Conservation (phyloP, 1,284 basidiomycete species). For the Moesziomyces parantarcticus region DNA sequence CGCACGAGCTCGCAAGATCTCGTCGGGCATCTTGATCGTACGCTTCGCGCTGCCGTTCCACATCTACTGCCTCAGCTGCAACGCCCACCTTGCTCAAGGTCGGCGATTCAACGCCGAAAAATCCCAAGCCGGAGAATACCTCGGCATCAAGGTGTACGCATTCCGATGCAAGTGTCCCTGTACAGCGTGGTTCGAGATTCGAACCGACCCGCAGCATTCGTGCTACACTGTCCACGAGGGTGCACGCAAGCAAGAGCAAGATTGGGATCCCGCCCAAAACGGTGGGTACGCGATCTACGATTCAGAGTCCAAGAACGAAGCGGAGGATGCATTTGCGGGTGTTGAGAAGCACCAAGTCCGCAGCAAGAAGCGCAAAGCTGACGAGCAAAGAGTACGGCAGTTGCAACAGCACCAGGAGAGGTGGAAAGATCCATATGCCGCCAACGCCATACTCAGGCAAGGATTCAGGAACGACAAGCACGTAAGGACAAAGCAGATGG, state of each 20-base stretch:
- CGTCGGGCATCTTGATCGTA: slow-evolving; percentile 86
- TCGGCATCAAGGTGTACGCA: slow-evolving; percentile 89
- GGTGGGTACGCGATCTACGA: slow-evolving; percentile 90
- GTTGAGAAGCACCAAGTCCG: slow-evolving; percentile 80
- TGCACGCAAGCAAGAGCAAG: slow-evolving; percentile 87
- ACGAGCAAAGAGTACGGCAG: slow-evolving; percentile 80
- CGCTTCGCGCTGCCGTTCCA: slow-evolving; percentile 87
- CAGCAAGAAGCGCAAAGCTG: slow-evolving; percentile 76
- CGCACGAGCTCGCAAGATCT: slow-evolving; percentile 88
- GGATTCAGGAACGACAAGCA: slow-evolving; percentile 87
- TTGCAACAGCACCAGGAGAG: slow-evolving; percentile 78
- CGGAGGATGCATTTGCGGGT: slow-evolving; percentile 85
- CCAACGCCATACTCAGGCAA: slow-evolving; percentile 79
- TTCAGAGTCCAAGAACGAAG: slow-evolving; percentile 71
- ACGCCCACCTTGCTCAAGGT: slow-evolving; percentile 53
- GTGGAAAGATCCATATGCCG: slow-evolving; percentile 84
- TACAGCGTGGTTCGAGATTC: slow-evolving; percentile 93
- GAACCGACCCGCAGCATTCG: slow-evolving; percentile 96
- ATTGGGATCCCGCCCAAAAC: slow-evolving; percentile 95
- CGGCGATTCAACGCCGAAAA: slow-evolving; percentile 96
- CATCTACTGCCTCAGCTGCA: slow-evolving; percentile 82
- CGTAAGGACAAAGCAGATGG: slow-evolving; percentile 75
- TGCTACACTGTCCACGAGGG: slow-evolving; percentile 91
- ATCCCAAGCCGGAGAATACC: slow-evolving; percentile 94
- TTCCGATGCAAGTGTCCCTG: slow-evolving; percentile 97